These are phyloP conservation scores for Fragilaria crotonensis DNA, from an alignment of 108 stramenopile species.

Conservation along the genomic window DNA sequence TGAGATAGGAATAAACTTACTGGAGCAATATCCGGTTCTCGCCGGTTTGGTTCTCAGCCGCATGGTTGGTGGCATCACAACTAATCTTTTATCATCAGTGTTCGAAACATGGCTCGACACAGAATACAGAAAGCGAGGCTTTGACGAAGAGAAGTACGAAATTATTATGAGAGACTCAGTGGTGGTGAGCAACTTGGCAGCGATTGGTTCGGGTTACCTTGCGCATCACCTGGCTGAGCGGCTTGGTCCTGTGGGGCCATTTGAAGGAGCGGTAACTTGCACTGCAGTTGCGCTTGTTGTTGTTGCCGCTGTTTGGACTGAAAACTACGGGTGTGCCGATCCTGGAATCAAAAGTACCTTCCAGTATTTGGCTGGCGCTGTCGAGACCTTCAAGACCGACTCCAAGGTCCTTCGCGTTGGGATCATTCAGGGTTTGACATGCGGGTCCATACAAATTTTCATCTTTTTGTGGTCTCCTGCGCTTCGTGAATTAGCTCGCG, in stretches of 20 bases:
- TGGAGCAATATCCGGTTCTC: conserved; percentile 64
- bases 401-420: conserved; percentile 43
- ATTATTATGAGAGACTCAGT: conserved; percentile 65
- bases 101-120: conserved; percentile 83
- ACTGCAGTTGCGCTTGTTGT: conserved; percentile 53
- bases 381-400: conserved; percentile 24
- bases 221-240: conserved; percentile 47
- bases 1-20: conserved; percentile 52
- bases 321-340: conserved; percentile 64
- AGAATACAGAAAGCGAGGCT: conserved; percentile 63
- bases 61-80: conserved; percentile 73
- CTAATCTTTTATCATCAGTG: conserved; percentile 58
- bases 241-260: conserved; percentile 75
- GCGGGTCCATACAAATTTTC: conserved; percentile 67
- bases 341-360: conserved; percentile 7
- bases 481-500: conserved; percentile 26
- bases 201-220: conserved; percentile 71
- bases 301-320: conserved; percentile 50
- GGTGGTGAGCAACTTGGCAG: conserved; percentile 70
- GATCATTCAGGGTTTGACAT: conserved; percentile 60
- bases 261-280: conserved; percentile 71
- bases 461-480: conserved; percentile 78
- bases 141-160: conserved; percentile 53
- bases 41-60: conserved; percentile 55
- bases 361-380: conserved; percentile 18